A percentile compares a stretch with the other conserved stretches of the same genome.
Evolutionary conservation across 306 rosid species (phyloP).

Genomic region (Erythrophleum fordii): DNA sequence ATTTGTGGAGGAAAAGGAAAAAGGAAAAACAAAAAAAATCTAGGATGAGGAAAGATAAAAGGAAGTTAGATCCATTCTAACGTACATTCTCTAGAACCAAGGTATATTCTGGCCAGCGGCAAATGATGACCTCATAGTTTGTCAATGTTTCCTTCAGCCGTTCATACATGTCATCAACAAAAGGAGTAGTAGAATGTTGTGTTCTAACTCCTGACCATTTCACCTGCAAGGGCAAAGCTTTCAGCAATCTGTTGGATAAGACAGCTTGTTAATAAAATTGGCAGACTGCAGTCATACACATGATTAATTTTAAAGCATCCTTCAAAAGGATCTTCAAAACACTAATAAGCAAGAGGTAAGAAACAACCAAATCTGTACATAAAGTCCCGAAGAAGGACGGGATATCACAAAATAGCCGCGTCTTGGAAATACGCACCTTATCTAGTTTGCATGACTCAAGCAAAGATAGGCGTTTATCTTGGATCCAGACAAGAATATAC

Average conservation of each 20-base stretch:
- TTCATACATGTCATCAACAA: conserved; percentile 94
- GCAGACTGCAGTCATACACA: background rate
- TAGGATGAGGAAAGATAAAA: conserved; percentile 19
- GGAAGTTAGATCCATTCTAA: conserved; percentile 19
- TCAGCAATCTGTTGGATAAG: conserved; percentile 35
- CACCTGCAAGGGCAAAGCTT: conserved; percentile 65
- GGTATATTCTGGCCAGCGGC: conserved; percentile 97
- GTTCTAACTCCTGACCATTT: conserved; percentile 98
- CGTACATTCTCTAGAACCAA: conserved; percentile 85
- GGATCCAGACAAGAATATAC: conserved; percentile 95
- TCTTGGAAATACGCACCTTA: conserved; percentile 61
- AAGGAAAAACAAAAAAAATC: conserved; percentile 14
- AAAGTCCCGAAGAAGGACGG: background rate
- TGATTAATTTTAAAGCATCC: conserved; percentile 16
- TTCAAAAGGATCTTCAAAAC: background rate
- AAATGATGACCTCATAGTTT: conserved; percentile 87
- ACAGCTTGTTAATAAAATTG: conserved; percentile 12
- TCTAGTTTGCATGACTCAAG: conserved; percentile 92
- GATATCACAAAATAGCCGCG: conserved; percentile 22
- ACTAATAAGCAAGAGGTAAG: background rate
- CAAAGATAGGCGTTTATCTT: conserved; percentile 83
- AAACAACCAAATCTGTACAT: background rate
- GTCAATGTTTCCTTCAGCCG: conserved; percentile 82
- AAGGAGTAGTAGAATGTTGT: conserved; percentile 94
- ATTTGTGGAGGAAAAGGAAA: background rate